Evolutionary conservation across 2,329 filamentous ascomycete genomes (phyloP), one percentile per base, ranked within the genome.

Genomic region (Fusarium abutilonis): DNA sequence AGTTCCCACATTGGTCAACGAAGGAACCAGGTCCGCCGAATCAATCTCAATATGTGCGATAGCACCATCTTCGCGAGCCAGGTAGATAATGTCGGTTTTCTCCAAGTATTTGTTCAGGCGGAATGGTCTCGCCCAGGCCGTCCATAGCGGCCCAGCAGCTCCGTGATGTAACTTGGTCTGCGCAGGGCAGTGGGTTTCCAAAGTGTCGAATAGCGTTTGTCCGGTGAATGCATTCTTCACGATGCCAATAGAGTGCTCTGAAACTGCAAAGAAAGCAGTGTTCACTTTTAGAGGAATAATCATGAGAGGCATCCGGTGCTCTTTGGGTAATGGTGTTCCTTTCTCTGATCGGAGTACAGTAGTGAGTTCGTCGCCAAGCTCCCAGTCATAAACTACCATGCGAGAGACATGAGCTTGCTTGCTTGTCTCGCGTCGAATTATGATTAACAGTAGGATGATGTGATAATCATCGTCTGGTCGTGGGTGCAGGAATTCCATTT

Each of bases 11-110:
- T 83, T 80, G 41, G 83, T 81, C 50, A 83, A 79, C 36, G 82
- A 80, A 47, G 83, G 80, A 49, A 88, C 73, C 64, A 85, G 79
- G 41, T 82, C 83, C 61, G 79, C 79, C 6, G 82, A 82, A 39
- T 85, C 84, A 56, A 92, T 86, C 64, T 92, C 88, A 5, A 94
- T 76, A 63, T 89, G 91, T 50, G 88, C 84, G 9, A 97, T 83
- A 44, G 88, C 80, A 4, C 95, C 95, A 72, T 98, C 94, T 76
- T 98, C 94, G 51, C 93, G 87, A 10, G 90, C 91, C 14, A 99
- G 79, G 71, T 95, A 97, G 44, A 98, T 87, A 57, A 89, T 87
- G 70, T 98, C 95, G 32, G 88, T 86, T 15, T 79, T 82, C 50
- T 83, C 78, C 48, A 84, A 84, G 64, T 89, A 89, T 11, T 79